A percentile compares a stretch with the other conserved stretches of the same genome.
Evolutionary conservation across 2,329 filamentous ascomycete species (phyloP).

Genomic region (Cercospora sp.): DNA sequence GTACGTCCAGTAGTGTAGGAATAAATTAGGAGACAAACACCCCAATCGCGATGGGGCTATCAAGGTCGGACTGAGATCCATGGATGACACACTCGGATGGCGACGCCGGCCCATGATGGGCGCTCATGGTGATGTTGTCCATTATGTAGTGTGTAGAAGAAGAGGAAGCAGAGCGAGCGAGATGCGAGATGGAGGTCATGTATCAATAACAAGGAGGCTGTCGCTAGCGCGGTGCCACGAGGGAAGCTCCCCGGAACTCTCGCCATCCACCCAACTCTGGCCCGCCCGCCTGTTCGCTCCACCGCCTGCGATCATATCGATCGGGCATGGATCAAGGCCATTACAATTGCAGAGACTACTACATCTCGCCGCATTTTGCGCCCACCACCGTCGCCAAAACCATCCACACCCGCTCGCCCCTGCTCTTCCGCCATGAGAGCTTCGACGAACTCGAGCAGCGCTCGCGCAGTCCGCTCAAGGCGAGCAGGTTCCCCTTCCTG

Average conservation of each 20-base stretch:
- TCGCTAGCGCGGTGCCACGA: neutral
- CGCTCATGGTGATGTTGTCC: slow-evolving; percentile 17
- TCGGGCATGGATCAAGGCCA: slow-evolving; percentile 38
- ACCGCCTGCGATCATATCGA: neutral
- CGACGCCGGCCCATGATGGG: slow-evolving; percentile 23
- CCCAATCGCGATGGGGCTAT: slow-evolving; percentile 58
- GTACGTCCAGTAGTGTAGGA: slow-evolving; percentile 26
- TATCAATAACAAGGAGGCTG: slow-evolving; percentile 1
- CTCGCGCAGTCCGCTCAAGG: slow-evolving; percentile 35
- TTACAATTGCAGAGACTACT: slow-evolving; percentile 42
- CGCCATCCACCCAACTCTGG: neutral
- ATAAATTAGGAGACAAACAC: slow-evolving; percentile 48
- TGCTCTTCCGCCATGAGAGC: slow-evolving; percentile 33
- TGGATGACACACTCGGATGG: slow-evolving; percentile 17
- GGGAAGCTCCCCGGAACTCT: neutral
- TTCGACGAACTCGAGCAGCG: slow-evolving; percentile 37
- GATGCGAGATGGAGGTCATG: slow-evolving; percentile 2
- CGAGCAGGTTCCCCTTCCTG: slow-evolving; percentile 37
- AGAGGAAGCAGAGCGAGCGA: slow-evolving; percentile 9
- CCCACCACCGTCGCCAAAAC: slow-evolving; percentile 29
- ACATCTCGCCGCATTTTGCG: slow-evolving; percentile 34
- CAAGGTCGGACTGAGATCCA: slow-evolving; percentile 34
- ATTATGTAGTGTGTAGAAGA: slow-evolving; percentile 24
- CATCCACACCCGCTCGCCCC: slow-evolving; percentile 15
- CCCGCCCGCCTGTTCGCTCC: neutral